These are phyloP conservation scores for Rhynchospora tenuis DNA, from an alignment of 176 grass and related monocot genomes.

Conservation along the genomic window DNA sequence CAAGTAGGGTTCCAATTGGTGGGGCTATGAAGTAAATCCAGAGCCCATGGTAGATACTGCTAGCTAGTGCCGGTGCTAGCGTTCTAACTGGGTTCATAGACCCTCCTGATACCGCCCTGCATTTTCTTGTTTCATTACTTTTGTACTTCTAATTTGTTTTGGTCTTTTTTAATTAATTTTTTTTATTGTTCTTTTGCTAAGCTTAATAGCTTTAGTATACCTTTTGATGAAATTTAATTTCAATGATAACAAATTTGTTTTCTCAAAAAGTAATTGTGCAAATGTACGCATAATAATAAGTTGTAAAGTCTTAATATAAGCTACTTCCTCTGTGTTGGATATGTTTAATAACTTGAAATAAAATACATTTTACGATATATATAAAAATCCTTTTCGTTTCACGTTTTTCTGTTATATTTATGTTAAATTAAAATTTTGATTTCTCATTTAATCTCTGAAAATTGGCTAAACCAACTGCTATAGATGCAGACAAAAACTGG, in stretches of 20 bases:
- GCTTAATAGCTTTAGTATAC: background rate
- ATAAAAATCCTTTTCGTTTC: too few species aligned
- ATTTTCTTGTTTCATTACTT: constrained; percentile 27
- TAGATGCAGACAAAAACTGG: background rate
- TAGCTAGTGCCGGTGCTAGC: constrained; percentile 83
- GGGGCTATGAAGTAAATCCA: constrained; percentile 96
- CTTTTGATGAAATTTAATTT: background rate
- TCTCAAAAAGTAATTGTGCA: background rate
- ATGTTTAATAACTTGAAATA: too few species aligned
- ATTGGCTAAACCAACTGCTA: background rate
- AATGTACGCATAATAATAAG: too few species aligned
- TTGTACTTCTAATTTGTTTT: background rate
- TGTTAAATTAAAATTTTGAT: background rate
- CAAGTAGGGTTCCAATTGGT: constrained; percentile 57
- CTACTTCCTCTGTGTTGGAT: too few species aligned
- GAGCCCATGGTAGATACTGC: constrained; percentile 54
- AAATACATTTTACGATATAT: too few species aligned
- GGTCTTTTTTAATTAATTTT: background rate
- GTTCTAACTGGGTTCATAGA: constrained; percentile 99
- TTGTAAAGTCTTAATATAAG: too few species aligned
- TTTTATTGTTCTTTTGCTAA: background rate
- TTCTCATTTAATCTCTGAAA: background rate
- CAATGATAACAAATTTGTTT: background rate
- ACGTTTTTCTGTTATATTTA: too few species aligned
- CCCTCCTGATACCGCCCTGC: constrained; percentile 92